These are phyloP conservation scores for Parastagonospora nodorum DNA, from an alignment of 2,329 filamentous ascomycete species.

Conservation along the genomic window DNA sequence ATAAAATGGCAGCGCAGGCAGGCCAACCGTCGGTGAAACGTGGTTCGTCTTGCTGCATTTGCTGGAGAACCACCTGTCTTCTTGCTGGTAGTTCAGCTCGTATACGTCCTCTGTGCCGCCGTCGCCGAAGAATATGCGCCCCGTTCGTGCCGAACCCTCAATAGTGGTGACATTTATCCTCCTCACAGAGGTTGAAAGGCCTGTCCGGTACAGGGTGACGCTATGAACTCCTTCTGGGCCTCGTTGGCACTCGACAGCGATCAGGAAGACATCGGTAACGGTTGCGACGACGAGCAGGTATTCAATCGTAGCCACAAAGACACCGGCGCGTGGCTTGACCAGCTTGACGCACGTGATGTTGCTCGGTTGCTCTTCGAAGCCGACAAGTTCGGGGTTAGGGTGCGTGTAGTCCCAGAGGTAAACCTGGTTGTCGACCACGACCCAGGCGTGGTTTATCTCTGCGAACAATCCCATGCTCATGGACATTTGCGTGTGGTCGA, in stretches of 20 bases:
- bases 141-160: constrained; percentile 74
- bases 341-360: constrained; percentile 91
- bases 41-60: constrained; percentile 89
- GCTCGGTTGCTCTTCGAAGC: constrained; percentile 86
- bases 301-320: constrained; percentile 85
- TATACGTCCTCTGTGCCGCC: constrained; percentile 83
- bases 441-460: constrained; percentile 93
- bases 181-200: constrained; percentile 78
- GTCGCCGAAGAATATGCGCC: constrained; percentile 92
- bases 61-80: constrained; percentile 95
- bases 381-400: constrained; percentile 87
- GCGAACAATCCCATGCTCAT: constrained; percentile 97
- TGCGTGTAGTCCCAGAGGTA: constrained; percentile 98
- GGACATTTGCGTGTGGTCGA: constrained; percentile 82
- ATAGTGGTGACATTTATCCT: constrained; percentile 79
- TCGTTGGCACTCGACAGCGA: constrained; percentile 76
- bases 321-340: constrained; percentile 80
- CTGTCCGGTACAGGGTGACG: constrained; percentile 84
- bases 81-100: constrained; percentile 94
- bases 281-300: constrained; percentile 91
- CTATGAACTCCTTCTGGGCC: constrained; percentile 70
- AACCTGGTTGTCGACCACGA: constrained; percentile 91
- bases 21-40: constrained; percentile 71
- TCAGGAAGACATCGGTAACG: constrained; percentile 78
- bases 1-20: constrained; percentile 52